A percentile compares a stretch with the other conserved stretches of the same genome.
These are phyloP conservation scores for Striga asiatica DNA, from an alignment of 257 asterid genomes.

Conservation along the genomic window DNA sequence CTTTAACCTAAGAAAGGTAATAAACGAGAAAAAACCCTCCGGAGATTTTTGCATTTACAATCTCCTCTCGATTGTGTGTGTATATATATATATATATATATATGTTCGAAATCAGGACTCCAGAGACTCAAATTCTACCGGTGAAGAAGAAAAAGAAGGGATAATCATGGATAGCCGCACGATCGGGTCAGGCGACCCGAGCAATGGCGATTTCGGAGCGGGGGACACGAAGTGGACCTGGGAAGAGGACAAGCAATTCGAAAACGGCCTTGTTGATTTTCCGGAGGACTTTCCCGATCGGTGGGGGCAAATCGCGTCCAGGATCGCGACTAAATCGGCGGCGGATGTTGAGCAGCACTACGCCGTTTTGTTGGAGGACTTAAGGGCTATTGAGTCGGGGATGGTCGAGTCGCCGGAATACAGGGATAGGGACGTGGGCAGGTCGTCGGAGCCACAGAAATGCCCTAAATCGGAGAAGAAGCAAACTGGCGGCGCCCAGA, in stretches of 20 bases:
- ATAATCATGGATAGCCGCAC: not conserved
- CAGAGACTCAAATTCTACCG: not conserved
- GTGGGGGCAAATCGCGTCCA: conserved; percentile 28
- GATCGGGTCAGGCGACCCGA: conserved; percentile 7
- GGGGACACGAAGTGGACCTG: conserved; percentile 32
- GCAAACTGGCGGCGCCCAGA: conserved; percentile 16
- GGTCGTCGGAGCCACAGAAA: conserved; percentile 11
- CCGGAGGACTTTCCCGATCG: conserved; percentile 25
- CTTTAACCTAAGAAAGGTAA: not conserved
- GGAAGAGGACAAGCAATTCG: conserved; percentile 39
- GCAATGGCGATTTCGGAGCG: conserved; percentile 3
- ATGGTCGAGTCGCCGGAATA: conserved; percentile 29
- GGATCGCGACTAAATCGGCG: conserved; percentile 31
- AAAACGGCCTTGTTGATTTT: conserved; percentile 22
- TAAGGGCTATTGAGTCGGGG: conserved; percentile 38
- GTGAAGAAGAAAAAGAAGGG: not conserved
- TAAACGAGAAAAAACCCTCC: too few species aligned
- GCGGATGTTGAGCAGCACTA: conserved; percentile 32
- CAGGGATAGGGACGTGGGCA: conserved; percentile 1
- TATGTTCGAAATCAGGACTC: not conserved
- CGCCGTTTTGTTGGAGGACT: conserved; percentile 29
- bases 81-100: too few species aligned
- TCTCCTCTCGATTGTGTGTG: too few species aligned
- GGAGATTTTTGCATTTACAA: too few species aligned
- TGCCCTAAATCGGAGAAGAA: conserved; percentile 23